Conservation (phyloP, 148 eudicot species). For the Nyssa sinensis region DNA sequence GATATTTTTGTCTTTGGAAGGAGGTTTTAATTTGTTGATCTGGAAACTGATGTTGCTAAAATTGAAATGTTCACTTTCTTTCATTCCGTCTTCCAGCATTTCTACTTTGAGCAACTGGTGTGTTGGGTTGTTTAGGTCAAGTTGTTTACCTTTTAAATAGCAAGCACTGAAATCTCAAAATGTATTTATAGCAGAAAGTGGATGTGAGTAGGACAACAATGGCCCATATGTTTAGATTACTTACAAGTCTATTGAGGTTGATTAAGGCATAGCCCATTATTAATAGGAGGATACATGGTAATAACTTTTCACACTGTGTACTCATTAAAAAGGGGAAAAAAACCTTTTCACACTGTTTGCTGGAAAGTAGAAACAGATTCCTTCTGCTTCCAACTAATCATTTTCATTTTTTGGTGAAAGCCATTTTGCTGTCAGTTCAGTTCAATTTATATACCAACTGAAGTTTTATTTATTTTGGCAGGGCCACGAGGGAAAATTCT, state of each 20-base stretch:
- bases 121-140: not conserved
- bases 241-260: not conserved
- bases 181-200: not conserved
- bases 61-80: not conserved
- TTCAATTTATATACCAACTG: not conserved
- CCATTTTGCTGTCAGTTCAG: not conserved
- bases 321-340: no score
- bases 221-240: not conserved
- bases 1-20: not conserved
- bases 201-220: not conserved
- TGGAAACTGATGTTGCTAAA: not conserved
- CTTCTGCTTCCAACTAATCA: not conserved
- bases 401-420: not conserved
- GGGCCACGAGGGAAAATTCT: conserved; percentile 79
- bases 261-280: not conserved
- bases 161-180: not conserved
- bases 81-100: not conserved
- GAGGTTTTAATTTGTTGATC: not conserved
- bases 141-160: not conserved
- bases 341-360: not conserved
- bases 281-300: not conserved
- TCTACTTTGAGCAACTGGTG: not conserved
- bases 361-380: not conserved
- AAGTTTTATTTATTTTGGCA: conserved; percentile 26
- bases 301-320: not conserved